These are phyloP conservation scores for Colletotrichum chrysophilum DNA, from an alignment of 2,329 filamentous ascomycete genomes.

Conservation along the genomic window DNA sequence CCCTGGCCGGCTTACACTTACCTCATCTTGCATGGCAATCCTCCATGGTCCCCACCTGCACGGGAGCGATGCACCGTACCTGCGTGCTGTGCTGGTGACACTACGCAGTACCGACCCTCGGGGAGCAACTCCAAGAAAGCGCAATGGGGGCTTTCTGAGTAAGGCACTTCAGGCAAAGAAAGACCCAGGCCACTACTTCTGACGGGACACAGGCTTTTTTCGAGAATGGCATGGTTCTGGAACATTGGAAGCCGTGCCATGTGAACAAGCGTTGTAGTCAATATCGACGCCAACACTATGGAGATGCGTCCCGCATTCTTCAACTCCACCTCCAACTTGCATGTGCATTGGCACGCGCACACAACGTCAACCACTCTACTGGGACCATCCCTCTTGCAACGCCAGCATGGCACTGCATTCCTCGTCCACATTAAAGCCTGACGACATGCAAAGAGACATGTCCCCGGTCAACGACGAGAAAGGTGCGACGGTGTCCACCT, in stretches of 20 bases:
- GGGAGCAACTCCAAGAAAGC: not conserved
- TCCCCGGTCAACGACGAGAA: not conserved
- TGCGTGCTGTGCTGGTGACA: not conserved
- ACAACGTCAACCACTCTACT: not conserved
- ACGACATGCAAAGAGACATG: not conserved
- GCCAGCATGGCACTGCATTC: not conserved
- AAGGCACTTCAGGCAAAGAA: not conserved
- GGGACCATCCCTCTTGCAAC: not conserved
- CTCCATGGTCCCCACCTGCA: not conserved
- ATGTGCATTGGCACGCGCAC: not conserved
- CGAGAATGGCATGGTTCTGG: not conserved
- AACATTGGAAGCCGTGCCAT: not conserved
- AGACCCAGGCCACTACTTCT: not conserved
- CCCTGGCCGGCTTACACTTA: not conserved
- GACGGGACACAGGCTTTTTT: not conserved
- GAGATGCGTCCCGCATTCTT: not conserved
- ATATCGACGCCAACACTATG: not conserved
- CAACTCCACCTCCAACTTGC: not conserved
- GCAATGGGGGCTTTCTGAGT: not conserved
- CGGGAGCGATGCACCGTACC: not conserved
- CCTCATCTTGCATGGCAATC: slow-evolving; percentile 11
- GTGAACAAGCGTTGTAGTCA: not conserved
- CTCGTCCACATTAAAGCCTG: not conserved
- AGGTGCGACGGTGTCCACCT: not conserved
- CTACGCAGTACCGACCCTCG: not conserved